Conservation (phyloP, 208 protist species). For the Tetramitus jugosus region DNA sequence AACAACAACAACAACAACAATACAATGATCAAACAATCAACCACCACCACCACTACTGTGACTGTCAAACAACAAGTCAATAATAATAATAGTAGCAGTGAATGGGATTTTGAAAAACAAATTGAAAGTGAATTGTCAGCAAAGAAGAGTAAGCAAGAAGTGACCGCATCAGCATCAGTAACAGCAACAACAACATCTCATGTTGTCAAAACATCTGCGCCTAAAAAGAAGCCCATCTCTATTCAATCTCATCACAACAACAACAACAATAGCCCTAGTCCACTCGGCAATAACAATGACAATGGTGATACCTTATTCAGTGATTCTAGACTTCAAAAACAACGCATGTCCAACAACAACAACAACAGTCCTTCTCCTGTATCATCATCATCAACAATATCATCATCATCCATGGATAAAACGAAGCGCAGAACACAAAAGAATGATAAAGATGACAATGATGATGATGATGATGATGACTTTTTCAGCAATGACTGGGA, state of each 20-base stretch:
- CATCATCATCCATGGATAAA: too few relatives aligned
- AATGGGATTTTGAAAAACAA: slow-evolving; percentile 7
- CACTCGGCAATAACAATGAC: too few relatives aligned
- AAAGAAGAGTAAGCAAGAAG: background rate
- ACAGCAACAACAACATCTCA: background rate
- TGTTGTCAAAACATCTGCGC: background rate
- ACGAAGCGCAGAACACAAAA: background rate
- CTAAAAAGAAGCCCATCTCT: background rate
- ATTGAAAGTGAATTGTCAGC: background rate
- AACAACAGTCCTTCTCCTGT: background rate
- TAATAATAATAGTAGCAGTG: too few relatives aligned
- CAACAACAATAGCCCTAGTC: too few relatives aligned
- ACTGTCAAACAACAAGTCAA: too few relatives aligned
- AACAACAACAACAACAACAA: background rate
- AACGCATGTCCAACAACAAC: background rate
- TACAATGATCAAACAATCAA: too few relatives aligned
- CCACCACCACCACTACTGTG: too few relatives aligned
- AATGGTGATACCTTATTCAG: too few relatives aligned
- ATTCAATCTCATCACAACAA: too few relatives aligned
- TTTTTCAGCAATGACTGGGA: slow-evolving; percentile 8
- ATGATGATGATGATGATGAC: slow-evolving; percentile 11
- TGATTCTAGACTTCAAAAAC: too few relatives aligned
- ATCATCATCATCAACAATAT: too few relatives aligned
- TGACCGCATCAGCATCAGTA: background rate
- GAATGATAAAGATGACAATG: background rate